Conservation (phyloP, 768 basidiomycete species). For the Lactarius vividus region DNA sequence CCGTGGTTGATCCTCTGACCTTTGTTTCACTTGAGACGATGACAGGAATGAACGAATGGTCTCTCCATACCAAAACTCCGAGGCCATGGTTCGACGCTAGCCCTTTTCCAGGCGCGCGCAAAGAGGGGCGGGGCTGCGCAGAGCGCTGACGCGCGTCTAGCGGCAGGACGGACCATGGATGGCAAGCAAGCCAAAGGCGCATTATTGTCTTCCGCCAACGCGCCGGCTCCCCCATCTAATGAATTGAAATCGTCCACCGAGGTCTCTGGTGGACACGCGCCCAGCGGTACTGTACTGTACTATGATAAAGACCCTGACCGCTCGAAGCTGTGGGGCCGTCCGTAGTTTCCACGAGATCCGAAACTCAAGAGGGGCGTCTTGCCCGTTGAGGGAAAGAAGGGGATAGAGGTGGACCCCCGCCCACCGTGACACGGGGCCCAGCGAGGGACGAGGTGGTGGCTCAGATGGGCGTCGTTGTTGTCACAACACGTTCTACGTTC, state of each 20-base stretch:
- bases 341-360: constrained; percentile 14
- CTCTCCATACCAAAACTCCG: constrained; percentile 10
- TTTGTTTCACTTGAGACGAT: background rate
- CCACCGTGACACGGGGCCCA: constrained; percentile 14
- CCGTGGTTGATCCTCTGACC: background rate
- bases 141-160: background rate
- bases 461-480: constrained; percentile 8
- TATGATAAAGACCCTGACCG: background rate
- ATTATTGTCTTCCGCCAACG: background rate
- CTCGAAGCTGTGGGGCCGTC: constrained; percentile 2
- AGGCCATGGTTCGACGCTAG: background rate
- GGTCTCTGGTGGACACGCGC: background rate
- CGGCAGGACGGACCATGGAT: background rate
- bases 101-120: background rate
- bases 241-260: background rate
- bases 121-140: background rate
- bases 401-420: background rate
- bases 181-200: background rate
- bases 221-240: background rate
- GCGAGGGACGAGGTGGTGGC: background rate
- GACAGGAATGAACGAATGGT: background rate
- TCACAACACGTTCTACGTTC: constrained; percentile 17
- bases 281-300: too few species aligned
- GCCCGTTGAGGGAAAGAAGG: constrained; percentile 6
- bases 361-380: background rate